Conservation (phyloP, 2,329 filamentous ascomycete species). For the Thelonectria blattea region DNA sequence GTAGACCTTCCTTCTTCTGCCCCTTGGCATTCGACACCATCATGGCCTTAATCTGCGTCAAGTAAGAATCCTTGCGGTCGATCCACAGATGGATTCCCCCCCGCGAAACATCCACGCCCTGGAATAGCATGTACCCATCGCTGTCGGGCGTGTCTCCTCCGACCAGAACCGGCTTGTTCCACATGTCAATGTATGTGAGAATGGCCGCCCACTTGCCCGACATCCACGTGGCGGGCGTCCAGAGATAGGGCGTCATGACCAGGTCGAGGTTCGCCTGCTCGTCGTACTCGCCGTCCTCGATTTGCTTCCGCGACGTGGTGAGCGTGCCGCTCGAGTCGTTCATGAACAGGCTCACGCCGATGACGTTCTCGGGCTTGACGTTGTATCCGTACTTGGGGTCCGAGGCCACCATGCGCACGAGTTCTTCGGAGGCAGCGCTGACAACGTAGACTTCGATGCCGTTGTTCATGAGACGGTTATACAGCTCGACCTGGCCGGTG, state of each 20-base stretch:
- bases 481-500: slow-evolving; percentile 50
- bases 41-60: slow-evolving; percentile 46
- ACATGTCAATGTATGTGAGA: slow-evolving; percentile 49
- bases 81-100: slow-evolving; percentile 52
- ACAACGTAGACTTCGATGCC: slow-evolving; percentile 53
- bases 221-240: slow-evolving; percentile 52
- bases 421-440: slow-evolving; percentile 50
- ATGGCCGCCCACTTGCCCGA: slow-evolving; percentile 52
- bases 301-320: slow-evolving; percentile 48
- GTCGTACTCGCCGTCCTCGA: slow-evolving; percentile 45
- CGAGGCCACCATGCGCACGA: slow-evolving; percentile 53
- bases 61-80: slow-evolving; percentile 45
- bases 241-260: slow-evolving; percentile 49
- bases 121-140: slow-evolving; percentile 53
- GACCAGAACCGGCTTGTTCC: slow-evolving; percentile 50
- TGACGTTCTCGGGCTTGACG: slow-evolving; percentile 51
- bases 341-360: slow-evolving; percentile 50
- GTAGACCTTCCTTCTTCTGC: slow-evolving; percentile 44
- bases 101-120: slow-evolving; percentile 49
- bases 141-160: slow-evolving; percentile 52
- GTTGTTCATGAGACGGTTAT: slow-evolving; percentile 50
- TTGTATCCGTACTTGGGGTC: slow-evolving; percentile 54
- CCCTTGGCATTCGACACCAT: slow-evolving; percentile 42
- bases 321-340: slow-evolving; percentile 39
- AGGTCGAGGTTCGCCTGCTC: slow-evolving; percentile 47